Evolutionary conservation across 306 rosid genomes (phyloP).

Genomic region (Vigna hirtella): DNA sequence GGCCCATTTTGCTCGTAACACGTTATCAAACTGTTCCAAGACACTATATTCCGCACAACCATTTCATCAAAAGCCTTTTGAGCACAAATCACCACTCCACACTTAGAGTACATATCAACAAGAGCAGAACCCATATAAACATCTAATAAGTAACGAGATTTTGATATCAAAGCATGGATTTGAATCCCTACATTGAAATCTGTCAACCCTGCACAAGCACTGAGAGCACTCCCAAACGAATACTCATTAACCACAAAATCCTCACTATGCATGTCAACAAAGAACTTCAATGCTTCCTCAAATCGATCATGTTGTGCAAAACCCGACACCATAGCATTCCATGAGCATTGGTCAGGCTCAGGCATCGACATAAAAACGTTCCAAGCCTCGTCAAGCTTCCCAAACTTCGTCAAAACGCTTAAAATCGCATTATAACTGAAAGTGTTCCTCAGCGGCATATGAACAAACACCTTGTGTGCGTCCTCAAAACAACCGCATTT

Average conservation of each 20-base stretch:
- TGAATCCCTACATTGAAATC: slow-evolving; percentile 59
- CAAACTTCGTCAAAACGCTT: slow-evolving; percentile 46
- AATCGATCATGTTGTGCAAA: slow-evolving; percentile 52
- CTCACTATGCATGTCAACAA: slow-evolving; percentile 54
- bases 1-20: slow-evolving; percentile 75
- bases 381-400: slow-evolving; percentile 57
- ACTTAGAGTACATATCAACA: slow-evolving; percentile 64
- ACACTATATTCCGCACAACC: slow-evolving; percentile 58
- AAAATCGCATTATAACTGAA: slow-evolving; percentile 58
- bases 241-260: slow-evolving; percentile 58
- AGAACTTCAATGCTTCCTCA: slow-evolving; percentile 54
- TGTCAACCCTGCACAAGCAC: slow-evolving; percentile 61
- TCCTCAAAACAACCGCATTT: slow-evolving; percentile 51
- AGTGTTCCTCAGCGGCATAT: slow-evolving; percentile 53
- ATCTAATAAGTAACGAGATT: slow-evolving; percentile 45
- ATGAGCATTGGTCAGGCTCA: slow-evolving; percentile 63
- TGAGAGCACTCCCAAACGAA: slow-evolving; percentile 62
- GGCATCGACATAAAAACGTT: slow-evolving; percentile 54
- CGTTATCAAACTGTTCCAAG: slow-evolving; percentile 73
- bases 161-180: slow-evolving; percentile 58
- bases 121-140: slow-evolving; percentile 67
- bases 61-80: slow-evolving; percentile 61
- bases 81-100: slow-evolving; percentile 57
- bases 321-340: slow-evolving; percentile 64
- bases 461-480: slow-evolving; percentile 54